Base-by-base conservation (phyloP, 352 stramenopile species). In the Pythium phragmitis region DNA sequence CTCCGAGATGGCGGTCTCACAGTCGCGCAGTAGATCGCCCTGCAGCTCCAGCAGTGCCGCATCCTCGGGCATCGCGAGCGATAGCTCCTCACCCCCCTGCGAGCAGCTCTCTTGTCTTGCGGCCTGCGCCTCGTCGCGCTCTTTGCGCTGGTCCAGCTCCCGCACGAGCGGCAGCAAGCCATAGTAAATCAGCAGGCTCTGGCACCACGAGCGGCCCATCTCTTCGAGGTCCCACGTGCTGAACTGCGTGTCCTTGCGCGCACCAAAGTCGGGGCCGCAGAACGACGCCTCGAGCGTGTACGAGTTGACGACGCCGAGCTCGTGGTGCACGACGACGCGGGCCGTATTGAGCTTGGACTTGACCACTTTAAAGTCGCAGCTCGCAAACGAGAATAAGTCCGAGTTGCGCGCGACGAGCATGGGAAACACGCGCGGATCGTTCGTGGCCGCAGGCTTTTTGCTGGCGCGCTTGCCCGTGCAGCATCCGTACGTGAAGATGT, bases 201-300 rank as follows among this genome's bases (percentile, higher is more conserved):
- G 73, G 41, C 85, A 94, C 83, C 82, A 94, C 4, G 59, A 57
- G 17, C 77, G 69, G 5, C 85, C 85, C 80, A 94, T 92, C 37
- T 86, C 77, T 52, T 94, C 83, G 1, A 94, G 69, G 33, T 94
- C 81, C 57, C 63, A 77, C 6, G 77, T 87, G 16, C 82, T 90
- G 47, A 94, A 91, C 60, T 94, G 85, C 9, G 82, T 92, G 56
- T 90, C 75, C 37, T 85, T 89, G 12, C 66, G 64, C 0, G 67
- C 47, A 0, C 87, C 87, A 71, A 92, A 91, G 65, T 94, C 79
- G 1, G 82, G 75, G 1, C 88, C 88, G 61, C 88, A 96, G 67
- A 97, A 97, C 30, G 89, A 96, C 3, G 88, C 91, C 62, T 97
- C 91, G 3, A 97, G 79, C 8, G 89, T 98, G 73, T 92, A 97